A percentile compares a stretch with the other conserved stretches of the same genome.
These are phyloP conservation scores for Candida corydali DNA, from an alignment of 805 yeast genomes.

Conservation along the genomic window DNA sequence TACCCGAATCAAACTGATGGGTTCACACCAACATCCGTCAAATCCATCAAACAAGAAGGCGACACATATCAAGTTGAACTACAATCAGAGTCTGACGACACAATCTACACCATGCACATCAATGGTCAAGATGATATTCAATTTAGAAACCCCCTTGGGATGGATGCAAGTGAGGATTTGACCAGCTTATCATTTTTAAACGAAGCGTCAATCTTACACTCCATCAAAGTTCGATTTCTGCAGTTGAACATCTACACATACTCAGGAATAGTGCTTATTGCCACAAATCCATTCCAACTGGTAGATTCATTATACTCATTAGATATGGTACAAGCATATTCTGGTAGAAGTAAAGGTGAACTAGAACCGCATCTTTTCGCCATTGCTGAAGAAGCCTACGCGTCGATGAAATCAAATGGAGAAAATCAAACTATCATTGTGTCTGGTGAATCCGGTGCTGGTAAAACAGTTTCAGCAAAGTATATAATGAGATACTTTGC, in stretches of 20 bases:
- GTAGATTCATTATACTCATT: conserved; percentile 88
- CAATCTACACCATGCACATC: conserved; percentile 46
- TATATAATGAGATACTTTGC: conserved; percentile 98
- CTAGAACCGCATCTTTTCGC: conserved; percentile 96
- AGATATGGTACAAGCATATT: conserved; percentile 91
- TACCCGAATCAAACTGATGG: conserved; percentile 69
- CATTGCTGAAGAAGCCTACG: conserved; percentile 95
- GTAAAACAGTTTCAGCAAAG: conserved; percentile 95
- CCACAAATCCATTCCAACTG: conserved; percentile 91
- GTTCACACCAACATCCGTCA: conserved; percentile 70
- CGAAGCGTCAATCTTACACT: conserved; percentile 95
- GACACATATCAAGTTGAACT: conserved; percentile 48
- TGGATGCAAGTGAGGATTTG: conserved; percentile 92
- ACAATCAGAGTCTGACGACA: conserved; percentile 46
- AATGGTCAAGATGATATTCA: conserved; percentile 49
- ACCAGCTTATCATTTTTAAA: conserved; percentile 88
- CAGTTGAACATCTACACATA: conserved; percentile 92
- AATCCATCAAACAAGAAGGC: conserved; percentile 34
- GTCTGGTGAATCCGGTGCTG: conserved; percentile 98
- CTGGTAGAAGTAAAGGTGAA: conserved; percentile 90
- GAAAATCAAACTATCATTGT: conserved; percentile 94
- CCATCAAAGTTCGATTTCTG: conserved; percentile 82
- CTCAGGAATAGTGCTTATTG: conserved; percentile 94
- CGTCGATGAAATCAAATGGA: conserved; percentile 84
- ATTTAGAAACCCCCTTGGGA: conserved; percentile 83